Percentiles rank a stretch among this genome's conserved stretches.
Evolutionary conservation across 371 early-diverging fungal species (phyloP).

Genomic region (Zychaea mexicana): DNA sequence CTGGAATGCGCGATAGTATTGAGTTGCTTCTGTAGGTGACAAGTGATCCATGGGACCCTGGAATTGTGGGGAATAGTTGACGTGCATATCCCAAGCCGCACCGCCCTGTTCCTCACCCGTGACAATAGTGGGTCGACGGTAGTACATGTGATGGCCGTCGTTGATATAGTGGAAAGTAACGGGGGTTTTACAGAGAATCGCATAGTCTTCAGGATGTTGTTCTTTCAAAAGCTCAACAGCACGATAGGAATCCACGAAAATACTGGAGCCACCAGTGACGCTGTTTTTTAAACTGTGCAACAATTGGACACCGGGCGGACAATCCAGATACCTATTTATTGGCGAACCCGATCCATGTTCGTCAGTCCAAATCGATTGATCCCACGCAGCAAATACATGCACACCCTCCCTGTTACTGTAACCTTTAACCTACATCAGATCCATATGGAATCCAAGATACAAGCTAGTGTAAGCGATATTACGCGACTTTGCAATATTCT

Average conservation of each 20-base stretch:
- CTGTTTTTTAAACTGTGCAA: slow-evolving; percentile 81
- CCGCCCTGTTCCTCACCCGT: slow-evolving; percentile 41
- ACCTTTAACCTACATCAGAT: slow-evolving; percentile 71
- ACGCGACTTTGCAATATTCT: slow-evolving; percentile 73
- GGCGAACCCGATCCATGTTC: background rate
- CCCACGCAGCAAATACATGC: background rate
- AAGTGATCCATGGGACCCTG: slow-evolving; percentile 76
- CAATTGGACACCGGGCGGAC: slow-evolving; percentile 87
- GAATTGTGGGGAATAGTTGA: slow-evolving; percentile 91
- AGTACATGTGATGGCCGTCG: slow-evolving; percentile 74
- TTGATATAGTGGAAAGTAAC: slow-evolving; percentile 86
- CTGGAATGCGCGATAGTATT: slow-evolving; percentile 76
- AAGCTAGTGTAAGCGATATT: slow-evolving; percentile 91
- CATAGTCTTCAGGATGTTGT: slow-evolving; percentile 63
- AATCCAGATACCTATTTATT: slow-evolving; percentile 56
- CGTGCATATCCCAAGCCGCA: slow-evolving; percentile 54
- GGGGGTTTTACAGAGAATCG: slow-evolving; percentile 59
- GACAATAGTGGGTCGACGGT: slow-evolving; percentile 74
- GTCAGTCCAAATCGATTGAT: slow-evolving; percentile 5
- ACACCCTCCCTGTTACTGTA: background rate
- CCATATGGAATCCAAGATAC: slow-evolving; percentile 90
- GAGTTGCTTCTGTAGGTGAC: slow-evolving; percentile 40
- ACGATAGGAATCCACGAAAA: slow-evolving; percentile 79
- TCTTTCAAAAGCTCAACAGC: slow-evolving; percentile 65
- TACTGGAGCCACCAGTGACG: slow-evolving; percentile 79